phyloP scores from a whole-genome alignment of 805 yeast genomes.

The Monosporozyma aquatica region DNA sequence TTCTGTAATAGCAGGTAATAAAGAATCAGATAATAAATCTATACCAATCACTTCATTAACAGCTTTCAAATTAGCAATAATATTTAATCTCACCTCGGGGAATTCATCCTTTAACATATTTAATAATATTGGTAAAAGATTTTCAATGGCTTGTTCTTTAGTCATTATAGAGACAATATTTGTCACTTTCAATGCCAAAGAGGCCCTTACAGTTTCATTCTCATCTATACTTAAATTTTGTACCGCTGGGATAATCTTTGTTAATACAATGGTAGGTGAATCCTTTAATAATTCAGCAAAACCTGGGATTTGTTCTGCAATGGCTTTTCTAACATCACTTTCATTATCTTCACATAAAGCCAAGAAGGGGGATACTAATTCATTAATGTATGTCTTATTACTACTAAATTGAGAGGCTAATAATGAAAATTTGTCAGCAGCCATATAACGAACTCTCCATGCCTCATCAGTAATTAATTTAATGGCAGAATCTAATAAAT shows the following conservation, averaged over 20 bases:
- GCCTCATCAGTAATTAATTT: constrained; percentile 77
- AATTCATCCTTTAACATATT: constrained; percentile 94
- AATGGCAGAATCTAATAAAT: constrained; percentile 55
- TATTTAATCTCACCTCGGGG: constrained; percentile 91
- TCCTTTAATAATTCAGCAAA: constrained; percentile 46
- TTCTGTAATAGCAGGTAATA: constrained; percentile 92
- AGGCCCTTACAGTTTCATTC: constrained; percentile 86
- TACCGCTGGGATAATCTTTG: constrained; percentile 73
- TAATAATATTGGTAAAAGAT: constrained; percentile 77
- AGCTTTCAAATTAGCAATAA: constrained; percentile 81
- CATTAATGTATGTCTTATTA: constrained; percentile 43
- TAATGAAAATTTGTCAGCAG: constrained; percentile 83
- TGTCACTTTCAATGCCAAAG: constrained; percentile 82
- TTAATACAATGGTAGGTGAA: constrained; percentile 44
- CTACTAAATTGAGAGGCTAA: constrained; percentile 58
- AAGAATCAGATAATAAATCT: constrained; percentile 71
- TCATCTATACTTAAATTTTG: constrained; percentile 80
- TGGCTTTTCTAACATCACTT: constrained; percentile 93
- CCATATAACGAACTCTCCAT: constrained; percentile 98
- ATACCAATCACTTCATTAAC: constrained; percentile 95
- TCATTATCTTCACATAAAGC: constrained; percentile 81
- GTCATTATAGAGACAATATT: constrained; percentile 79
- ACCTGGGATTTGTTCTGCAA: constrained; percentile 82
- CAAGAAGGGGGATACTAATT: constrained; percentile 54
- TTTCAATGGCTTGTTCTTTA: constrained; percentile 72